These are phyloP conservation scores for Angophora floribunda DNA, from an alignment of 345 rosid species.

Conservation along the genomic window DNA sequence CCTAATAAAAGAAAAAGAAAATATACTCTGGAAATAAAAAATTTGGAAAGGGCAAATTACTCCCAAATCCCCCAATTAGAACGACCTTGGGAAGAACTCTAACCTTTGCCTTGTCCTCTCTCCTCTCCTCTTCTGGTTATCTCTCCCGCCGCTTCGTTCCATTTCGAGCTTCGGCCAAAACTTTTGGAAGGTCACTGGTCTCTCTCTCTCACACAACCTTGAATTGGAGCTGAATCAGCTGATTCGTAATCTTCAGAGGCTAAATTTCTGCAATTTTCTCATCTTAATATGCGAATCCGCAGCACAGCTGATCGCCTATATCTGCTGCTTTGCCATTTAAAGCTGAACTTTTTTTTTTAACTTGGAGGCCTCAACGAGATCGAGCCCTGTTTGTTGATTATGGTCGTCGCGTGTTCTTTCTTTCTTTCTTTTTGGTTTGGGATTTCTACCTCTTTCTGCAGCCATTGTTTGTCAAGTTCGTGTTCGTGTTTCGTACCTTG, in stretches of 20 bases:
- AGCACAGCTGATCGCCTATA: neutral
- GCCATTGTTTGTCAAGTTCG: neutral
- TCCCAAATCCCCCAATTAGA: neutral
- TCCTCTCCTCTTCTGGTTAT: neutral
- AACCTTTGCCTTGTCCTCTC: rapidly evolving
- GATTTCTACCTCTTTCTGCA: neutral
- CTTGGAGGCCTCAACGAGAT: neutral
- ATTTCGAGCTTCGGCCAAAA: neutral
- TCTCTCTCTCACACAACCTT: neutral
- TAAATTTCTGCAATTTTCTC: neutral
- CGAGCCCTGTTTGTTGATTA: neutral
- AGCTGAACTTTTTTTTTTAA: neutral
- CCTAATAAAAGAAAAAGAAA: no score
- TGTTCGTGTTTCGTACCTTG: neutral
- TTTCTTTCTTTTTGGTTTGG: no score
- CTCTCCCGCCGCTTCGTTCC: neutral
- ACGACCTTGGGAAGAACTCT: neutral
- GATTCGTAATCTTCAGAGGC: neutral
- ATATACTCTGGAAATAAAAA: no score
- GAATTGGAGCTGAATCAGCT: neutral
- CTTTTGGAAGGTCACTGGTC: neutral
- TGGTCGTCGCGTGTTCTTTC: no score
- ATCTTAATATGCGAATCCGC: neutral
- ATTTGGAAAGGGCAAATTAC: neutral
- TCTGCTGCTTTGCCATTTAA: neutral